A percentile compares a stretch with the other conserved stretches of the same genome.
Evolutionary conservation across 2,329 filamentous ascomycete species (phyloP).

Genomic region (Diaporthe aspalathi): DNA sequence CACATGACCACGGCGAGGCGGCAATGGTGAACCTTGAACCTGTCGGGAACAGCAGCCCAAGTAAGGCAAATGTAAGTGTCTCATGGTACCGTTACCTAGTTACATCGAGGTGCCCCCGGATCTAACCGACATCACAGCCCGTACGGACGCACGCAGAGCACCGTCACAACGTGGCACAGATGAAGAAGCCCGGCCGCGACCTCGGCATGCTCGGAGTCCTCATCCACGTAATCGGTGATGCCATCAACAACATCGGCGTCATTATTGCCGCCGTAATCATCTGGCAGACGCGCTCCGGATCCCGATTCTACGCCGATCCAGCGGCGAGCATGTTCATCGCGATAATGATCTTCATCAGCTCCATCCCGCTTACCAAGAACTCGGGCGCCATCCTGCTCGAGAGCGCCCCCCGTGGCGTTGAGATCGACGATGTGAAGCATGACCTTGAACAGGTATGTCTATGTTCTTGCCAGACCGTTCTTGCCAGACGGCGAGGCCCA

Average conservation of each 20-base stretch:
- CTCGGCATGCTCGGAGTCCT: constrained; percentile 79
- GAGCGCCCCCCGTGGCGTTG: constrained; percentile 70
- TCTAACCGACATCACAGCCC: constrained; percentile 41
- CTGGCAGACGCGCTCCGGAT: constrained; percentile 69
- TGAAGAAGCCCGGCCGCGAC: constrained; percentile 60
- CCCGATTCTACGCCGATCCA: constrained; percentile 78
- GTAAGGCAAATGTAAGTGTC: neutral
- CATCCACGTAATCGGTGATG: constrained; percentile 78
- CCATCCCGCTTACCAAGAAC: constrained; percentile 70
- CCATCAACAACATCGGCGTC: constrained; percentile 81
- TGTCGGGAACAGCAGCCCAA: neutral
- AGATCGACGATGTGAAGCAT: constrained; percentile 71
- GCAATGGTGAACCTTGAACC: constrained; percentile 18
- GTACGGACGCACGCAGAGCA: constrained; percentile 60
- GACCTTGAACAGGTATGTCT: constrained; percentile 71
- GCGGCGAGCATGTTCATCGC: constrained; percentile 76
- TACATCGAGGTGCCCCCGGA: neutral
- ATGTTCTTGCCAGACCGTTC: too few species aligned
- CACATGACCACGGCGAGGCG: constrained; percentile 42
- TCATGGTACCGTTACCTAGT: neutral
- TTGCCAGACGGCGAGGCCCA: too few species aligned
- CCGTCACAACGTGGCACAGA: constrained; percentile 54
- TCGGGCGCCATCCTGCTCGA: constrained; percentile 76
- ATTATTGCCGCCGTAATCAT: constrained; percentile 77
- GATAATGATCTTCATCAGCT: constrained; percentile 76